Evolutionary conservation across 176 grass and related monocot species (phyloP), one percentile per base, ranked within the genome.

Genomic region (Leersia perrieri): DNA sequence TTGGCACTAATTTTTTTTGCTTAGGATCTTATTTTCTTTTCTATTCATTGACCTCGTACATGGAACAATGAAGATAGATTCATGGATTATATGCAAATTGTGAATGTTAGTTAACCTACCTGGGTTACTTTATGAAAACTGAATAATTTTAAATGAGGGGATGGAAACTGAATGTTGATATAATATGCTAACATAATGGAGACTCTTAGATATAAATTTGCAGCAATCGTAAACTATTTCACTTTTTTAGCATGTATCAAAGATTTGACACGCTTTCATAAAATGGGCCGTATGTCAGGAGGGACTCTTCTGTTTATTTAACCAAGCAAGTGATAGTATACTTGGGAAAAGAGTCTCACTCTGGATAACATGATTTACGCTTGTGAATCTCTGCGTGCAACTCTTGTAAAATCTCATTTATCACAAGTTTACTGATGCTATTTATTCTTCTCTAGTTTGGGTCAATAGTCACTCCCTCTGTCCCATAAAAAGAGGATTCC

Each of bases 71-170:
- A 60, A 32, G 62, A 58, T 15, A 32, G 42, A 45, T 45, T 45
- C 42, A 45, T 45, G 42, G 9, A 18, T 10, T 9, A 41, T 60
- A 68, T 35, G 26, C 35, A 31, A 60, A 68, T 34, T n/a, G 11
- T 36, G 38, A 40, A 60, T 41, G 13, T 67, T 41, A 68, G 30
- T 33, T 13, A 29, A 33, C 14, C 27, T 68, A 4, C 2, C 58
- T 40, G 41, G 42, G 60, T 75, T 58, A n/a, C 7, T 83, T 28
- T 63, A 28, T 38, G 15, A 65, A 82, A 45, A 23, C 74, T 76
- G 58, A 41, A 76, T 41, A 8, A 1, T 39, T 39, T n/a, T n/a
- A n/a, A 39, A 8, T 39, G 36, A 39, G 9, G 36, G 36, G 36
- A 39, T 39, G 8, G 8, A 23, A 14, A 75, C 55, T 26, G 47